Evolutionary conservation across 1,139 yeast genomes (phyloP), one percentile per base, ranked within the genome.

Genomic region (Taphrina betulina): DNA sequence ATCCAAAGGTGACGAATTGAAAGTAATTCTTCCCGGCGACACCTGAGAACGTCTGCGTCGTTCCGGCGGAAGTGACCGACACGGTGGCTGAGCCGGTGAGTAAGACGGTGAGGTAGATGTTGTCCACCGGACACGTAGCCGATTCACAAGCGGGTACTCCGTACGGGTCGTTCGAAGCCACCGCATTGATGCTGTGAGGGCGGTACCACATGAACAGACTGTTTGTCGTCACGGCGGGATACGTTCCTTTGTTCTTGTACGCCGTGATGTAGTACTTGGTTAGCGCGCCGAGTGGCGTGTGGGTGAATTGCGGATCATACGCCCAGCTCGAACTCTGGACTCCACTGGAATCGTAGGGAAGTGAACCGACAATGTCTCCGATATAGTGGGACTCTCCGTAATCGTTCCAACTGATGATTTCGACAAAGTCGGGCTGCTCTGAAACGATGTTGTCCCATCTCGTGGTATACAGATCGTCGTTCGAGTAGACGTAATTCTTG

Each of bases 341-440:
- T 7, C 45, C 53, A 12, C 17, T 28, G 24, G 16, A 29, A 19
- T 50, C 44, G 33, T 40, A 19, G 12, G 59, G 59, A 10, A 50
- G n/a, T n/a, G 31, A 12, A 14, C 46, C 46, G 31, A 23, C 43
- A 22, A 50, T 31, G 24, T 31, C 28, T n/a, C 58, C 58, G 43
- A 59, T 38, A 38, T 59, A 59, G 31, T 50, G 57, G 4, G 57
- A 48, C 46, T 59, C 61, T 26, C 60, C 61, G 43, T 48, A 59
- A 40, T 59, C 61, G 42, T 59, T 59, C 61, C 61, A 59, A 26
- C 58, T 48, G 35, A 59, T 31, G 26, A 59, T 50, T 28, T 58
- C 57, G 29, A 58, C 45, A 12, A 55, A 54, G 24, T 54, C 55
- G 10, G 59, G 60, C 19, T 43, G 50, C 12, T 14, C 20, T 10